Conservation (phyloP, 2,329 filamentous ascomycete species). For the Penicillium sp. region DNA sequence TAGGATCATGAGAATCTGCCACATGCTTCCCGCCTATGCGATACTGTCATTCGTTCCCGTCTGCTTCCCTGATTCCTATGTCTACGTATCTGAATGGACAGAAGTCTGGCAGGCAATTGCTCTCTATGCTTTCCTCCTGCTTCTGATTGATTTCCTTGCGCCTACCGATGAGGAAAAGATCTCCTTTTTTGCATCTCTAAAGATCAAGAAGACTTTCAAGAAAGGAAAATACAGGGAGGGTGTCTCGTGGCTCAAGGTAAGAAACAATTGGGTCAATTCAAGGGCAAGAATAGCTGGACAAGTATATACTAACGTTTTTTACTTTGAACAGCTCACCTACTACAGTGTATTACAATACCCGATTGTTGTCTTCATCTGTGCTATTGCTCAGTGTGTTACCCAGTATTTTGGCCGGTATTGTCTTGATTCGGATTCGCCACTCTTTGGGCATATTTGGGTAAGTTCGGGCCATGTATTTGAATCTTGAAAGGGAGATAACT, state of each 20-base stretch:
- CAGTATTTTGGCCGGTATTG: background rate
- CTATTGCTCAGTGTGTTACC: background rate
- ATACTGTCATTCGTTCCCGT: background rate
- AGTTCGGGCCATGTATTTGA: background rate
- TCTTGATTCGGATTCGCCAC: background rate
- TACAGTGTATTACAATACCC: slow-evolving; percentile 4
- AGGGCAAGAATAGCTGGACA: background rate
- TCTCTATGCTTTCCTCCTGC: slow-evolving; percentile 1
- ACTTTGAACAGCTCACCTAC: background rate
- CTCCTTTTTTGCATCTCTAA: background rate
- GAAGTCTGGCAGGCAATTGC: slow-evolving; percentile 1
- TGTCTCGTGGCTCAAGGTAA: background rate
- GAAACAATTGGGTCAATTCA: too few relatives aligned
- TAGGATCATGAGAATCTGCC: slow-evolving; percentile 2
- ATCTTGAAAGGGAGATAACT: background rate
- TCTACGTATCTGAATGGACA: background rate
- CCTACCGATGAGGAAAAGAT: background rate
- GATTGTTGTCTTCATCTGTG: background rate
- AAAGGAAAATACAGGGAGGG: slow-evolving; percentile 3
- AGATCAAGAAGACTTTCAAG: background rate
- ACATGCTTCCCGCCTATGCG: slow-evolving; percentile 2
- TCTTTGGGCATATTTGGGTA: slow-evolving; percentile 2
- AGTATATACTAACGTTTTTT: background rate
- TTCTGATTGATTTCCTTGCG: slow-evolving; percentile 2
- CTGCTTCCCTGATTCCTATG: background rate